Evolutionary conservation across 495 filamentous ascomycete genomes (phyloP).

Genomic region (Neurospora terricola): DNA sequence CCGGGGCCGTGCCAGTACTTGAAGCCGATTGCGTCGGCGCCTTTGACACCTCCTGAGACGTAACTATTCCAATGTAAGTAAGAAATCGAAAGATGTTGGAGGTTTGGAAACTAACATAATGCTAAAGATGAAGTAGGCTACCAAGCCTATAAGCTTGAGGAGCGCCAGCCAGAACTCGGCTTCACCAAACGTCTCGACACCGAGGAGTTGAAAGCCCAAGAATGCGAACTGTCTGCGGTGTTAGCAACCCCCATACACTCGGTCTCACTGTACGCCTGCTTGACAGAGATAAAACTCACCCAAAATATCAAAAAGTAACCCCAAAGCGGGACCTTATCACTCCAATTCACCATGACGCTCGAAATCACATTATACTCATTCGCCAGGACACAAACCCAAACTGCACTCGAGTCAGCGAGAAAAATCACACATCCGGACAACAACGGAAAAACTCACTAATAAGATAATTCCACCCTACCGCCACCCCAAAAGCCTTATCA

Average conservation of each 20-base stretch:
- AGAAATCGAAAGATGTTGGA: too few species aligned
- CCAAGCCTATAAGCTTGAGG: constrained; percentile 57
- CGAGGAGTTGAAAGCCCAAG: constrained; percentile 36
- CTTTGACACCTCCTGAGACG: constrained; percentile 39
- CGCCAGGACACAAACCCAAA: constrained; percentile 50
- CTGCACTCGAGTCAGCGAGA: background rate
- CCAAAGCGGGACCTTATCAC: constrained; percentile 35
- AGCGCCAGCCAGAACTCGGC: constrained; percentile 55
- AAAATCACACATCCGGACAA: background rate
- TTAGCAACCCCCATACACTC: constrained; percentile 8
- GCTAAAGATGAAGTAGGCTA: constrained; percentile 59
- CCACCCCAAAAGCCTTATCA: constrained; percentile 69
- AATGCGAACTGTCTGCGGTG: constrained; percentile 25
- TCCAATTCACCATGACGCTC: constrained; percentile 53
- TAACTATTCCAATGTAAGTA: too few species aligned
- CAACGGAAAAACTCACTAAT: constrained; percentile 22
- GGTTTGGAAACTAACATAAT: constrained; percentile 35
- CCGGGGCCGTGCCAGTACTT: constrained; percentile 61
- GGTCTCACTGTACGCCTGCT: background rate
- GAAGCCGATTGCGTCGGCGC: constrained; percentile 43
- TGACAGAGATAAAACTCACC: constrained; percentile 28
- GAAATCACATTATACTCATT: constrained; percentile 51
- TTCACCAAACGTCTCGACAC: constrained; percentile 47
- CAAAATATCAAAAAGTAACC: constrained; percentile 60
- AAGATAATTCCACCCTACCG: constrained; percentile 76